A percentile compares a stretch with the other conserved stretches of the same genome.
Evolutionary conservation across 2,329 filamentous ascomycete genomes (phyloP).

Genomic region (Aspergillus sp.): DNA sequence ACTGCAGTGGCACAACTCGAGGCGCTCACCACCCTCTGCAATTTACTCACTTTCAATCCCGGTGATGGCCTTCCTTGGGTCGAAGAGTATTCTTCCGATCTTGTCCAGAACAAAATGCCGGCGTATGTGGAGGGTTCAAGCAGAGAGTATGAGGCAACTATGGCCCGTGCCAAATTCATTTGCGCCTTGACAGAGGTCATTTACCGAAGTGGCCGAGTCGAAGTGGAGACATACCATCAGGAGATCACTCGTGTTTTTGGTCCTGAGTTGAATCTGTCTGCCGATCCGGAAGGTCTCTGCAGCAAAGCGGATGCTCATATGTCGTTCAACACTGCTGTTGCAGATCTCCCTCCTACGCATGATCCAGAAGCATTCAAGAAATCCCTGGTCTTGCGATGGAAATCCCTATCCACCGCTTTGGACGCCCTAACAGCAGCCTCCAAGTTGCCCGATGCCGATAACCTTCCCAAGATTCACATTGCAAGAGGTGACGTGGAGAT

Average conservation of each 20-base stretch:
- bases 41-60: conserved; percentile 39
- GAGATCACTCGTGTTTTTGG: conserved; percentile 38
- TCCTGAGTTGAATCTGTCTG: conserved; percentile 33
- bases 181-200: conserved; percentile 51
- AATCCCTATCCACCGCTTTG: conserved; percentile 46
- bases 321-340: conserved; percentile 46
- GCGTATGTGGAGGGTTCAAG: conserved; percentile 43
- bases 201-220: conserved; percentile 47
- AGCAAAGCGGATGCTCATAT: conserved; percentile 53
- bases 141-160: conserved; percentile 45
- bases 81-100: conserved; percentile 48
- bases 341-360: conserved; percentile 23
- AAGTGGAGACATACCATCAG: conserved; percentile 47
- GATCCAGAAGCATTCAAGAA: conserved; percentile 24
- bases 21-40: conserved; percentile 47
- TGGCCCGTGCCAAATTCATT: conserved; percentile 52
- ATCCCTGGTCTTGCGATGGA: conserved; percentile 42
- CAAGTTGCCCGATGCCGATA: conserved; percentile 45
- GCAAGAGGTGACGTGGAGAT: conserved; percentile 52
- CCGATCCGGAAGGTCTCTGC: conserved; percentile 45
- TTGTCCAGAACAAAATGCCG: conserved; percentile 49
- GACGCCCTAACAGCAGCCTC: conserved; percentile 45
- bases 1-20: conserved; percentile 60
- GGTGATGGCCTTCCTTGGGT: conserved; percentile 48
- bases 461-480: conserved; percentile 48